Conservation (phyloP, 1,284 basidiomycete species). For the Chalciporus sp. region DNA sequence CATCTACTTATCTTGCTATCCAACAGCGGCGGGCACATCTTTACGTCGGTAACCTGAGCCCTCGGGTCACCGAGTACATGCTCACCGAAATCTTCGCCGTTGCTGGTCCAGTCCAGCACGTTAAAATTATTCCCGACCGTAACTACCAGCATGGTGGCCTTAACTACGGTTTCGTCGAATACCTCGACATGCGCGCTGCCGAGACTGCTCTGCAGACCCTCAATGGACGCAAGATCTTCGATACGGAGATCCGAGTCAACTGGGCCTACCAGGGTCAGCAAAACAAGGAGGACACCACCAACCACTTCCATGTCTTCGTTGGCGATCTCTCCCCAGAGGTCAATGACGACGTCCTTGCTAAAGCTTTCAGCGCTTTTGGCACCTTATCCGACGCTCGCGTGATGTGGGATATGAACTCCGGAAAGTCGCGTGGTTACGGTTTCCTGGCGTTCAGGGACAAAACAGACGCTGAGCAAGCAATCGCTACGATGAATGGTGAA, state of each 20-base stretch:
- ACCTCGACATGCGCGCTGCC: slow-evolving; percentile 95
- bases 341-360: slow-evolving; percentile 94
- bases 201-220: slow-evolving; percentile 96
- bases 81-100: slow-evolving; percentile 96
- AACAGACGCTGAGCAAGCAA: slow-evolving; percentile 97
- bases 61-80: slow-evolving; percentile 92
- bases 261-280: slow-evolving; percentile 98
- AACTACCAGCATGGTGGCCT: slow-evolving; percentile 97
- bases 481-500: slow-evolving; percentile 98
- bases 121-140: slow-evolving; percentile 98
- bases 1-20: slow-evolving; percentile 23
- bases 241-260: slow-evolving; percentile 96
- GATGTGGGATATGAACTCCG: slow-evolving; percentile 99
- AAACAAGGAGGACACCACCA: slow-evolving; percentile 95
- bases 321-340: slow-evolving; percentile 98
- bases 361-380: slow-evolving; percentile 95
- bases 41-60: slow-evolving; percentile 96
- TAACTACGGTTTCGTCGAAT: slow-evolving; percentile 99
- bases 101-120: slow-evolving; percentile 92
- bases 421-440: slow-evolving; percentile 93
- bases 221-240: slow-evolving; percentile 97
- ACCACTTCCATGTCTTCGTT: slow-evolving; percentile 97
- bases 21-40: slow-evolving; percentile 85
- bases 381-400: slow-evolving; percentile 95
- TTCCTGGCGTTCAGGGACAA: slow-evolving; percentile 95